phyloP scores from a whole-genome alignment of 2,329 filamentous ascomycete genomes.

The Shiraia bambusicola region DNA sequence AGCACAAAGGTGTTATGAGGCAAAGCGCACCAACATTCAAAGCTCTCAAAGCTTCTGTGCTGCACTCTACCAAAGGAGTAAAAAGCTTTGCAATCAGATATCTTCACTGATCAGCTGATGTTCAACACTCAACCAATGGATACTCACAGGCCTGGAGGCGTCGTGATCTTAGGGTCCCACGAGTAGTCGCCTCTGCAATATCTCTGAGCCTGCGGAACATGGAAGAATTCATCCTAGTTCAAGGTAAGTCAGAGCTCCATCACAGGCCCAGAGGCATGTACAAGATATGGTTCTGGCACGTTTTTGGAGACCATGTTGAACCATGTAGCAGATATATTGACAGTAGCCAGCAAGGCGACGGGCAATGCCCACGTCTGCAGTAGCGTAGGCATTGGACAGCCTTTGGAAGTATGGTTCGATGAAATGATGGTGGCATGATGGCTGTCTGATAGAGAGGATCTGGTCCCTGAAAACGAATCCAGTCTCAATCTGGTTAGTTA shows the following conservation, averaged over 20 bases:
- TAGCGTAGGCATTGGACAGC: slow-evolving; percentile 22
- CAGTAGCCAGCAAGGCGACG: slow-evolving; percentile 21
- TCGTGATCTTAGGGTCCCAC: slow-evolving; percentile 98
- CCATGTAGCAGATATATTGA: slow-evolving; percentile 29
- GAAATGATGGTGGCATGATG: slow-evolving; percentile 3
- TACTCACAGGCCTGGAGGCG: slow-evolving; percentile 75
- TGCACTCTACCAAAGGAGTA: slow-evolving; percentile 44
- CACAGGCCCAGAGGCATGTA: slow-evolving; percentile 34
- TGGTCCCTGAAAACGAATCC: slow-evolving; percentile 10
- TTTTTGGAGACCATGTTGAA: slow-evolving; percentile 46
- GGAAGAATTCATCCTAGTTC: slow-evolving; percentile 76
- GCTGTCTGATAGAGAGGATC: slow-evolving; percentile 8
- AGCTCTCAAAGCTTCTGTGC: slow-evolving; percentile 40
- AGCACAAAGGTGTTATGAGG: slow-evolving; percentile 36
- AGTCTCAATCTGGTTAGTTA: slow-evolving; percentile 22
- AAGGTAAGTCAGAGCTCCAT: slow-evolving; percentile 2
- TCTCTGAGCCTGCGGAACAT: slow-evolving; percentile 85
- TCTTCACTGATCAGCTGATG: slow-evolving; percentile 37
- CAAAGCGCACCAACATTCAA: slow-evolving; percentile 44
- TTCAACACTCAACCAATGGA: neutral
- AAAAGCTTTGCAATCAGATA: slow-evolving; percentile 47
- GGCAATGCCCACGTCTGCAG: slow-evolving; percentile 26
- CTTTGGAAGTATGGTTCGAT: slow-evolving; percentile 1
- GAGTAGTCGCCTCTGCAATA: slow-evolving; percentile 73
- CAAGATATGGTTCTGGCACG: slow-evolving; percentile 61